phyloP scores from a whole-genome alignment of 495 filamentous ascomycete species.

The Neurospora discreta region DNA sequence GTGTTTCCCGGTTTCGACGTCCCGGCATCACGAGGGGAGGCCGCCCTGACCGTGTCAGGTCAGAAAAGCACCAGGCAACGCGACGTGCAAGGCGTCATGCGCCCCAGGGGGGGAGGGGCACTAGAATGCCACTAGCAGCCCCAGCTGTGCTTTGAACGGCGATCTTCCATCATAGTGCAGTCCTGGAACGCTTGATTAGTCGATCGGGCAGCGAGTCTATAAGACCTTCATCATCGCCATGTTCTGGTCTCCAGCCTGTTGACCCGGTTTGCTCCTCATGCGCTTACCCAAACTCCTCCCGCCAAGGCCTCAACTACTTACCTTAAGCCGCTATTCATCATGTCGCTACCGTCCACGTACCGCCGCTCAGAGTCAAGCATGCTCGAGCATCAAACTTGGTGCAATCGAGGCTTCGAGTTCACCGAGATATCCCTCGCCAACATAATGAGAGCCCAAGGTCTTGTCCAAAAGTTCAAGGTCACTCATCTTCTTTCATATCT shows the following conservation, averaged over 20 bases:
- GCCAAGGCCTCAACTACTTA: neutral
- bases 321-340: neutral
- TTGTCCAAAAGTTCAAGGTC: slow-evolving; percentile 17
- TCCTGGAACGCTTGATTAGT: neutral
- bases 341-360: neutral
- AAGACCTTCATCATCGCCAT: neutral
- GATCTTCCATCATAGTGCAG: neutral
- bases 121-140: neutral
- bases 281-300: neutral
- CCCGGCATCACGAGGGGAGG: neutral
- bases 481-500: slow-evolving; percentile 34
- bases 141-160: neutral
- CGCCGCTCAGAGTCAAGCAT: neutral
- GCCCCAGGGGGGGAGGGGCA: neutral
- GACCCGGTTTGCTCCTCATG: neutral
- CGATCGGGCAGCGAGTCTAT: neutral
- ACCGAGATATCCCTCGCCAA: slow-evolving; percentile 27
- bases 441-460: neutral
- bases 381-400: slow-evolving; percentile 27
- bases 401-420: slow-evolving; percentile 30
- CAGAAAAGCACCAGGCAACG: neutral
- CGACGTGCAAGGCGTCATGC: neutral
- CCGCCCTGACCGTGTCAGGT: neutral
- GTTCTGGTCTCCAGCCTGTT: neutral
- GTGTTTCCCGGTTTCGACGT: neutral